Base-by-base conservation (phyloP, 371 early-diverging fungal species). In the Apophysomyces trapeziformis region DNA sequence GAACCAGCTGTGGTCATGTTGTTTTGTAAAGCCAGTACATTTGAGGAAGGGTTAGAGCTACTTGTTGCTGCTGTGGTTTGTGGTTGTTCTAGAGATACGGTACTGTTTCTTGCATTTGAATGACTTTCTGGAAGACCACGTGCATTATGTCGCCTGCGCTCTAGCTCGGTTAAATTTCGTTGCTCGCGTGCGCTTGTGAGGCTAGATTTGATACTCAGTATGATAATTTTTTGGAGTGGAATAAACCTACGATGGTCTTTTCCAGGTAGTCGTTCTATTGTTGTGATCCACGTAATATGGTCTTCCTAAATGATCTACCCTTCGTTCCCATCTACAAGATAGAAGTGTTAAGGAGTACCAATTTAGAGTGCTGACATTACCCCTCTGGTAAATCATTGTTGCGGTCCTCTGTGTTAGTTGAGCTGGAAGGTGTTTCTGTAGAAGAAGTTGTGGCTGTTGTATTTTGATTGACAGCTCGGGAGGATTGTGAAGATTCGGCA, bases 211-310 rank as follows among this genome's bases (percentile, higher is more conserved):
- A 73, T 41, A 18, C 18, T 18, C 47, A 21, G 9, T 50, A 21
- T 50, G 0, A 21, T 68, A 61, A 58, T 71, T 41, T 18, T 13
- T 41, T 8, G 7, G 47, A 37, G 41, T 11, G 47, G n/a, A 35
- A 5, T 13, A 12, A 18, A 65, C 71, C 57, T 78, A 81, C 82
- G 77, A 69, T 39, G 92, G 91, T 57, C 87, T 73, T 65, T 87
- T 85, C 94, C 89, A 90, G 9, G 93, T 88, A 0, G 92, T 91
- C 9, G 86, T 83, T 46, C 90, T 81, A 6, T 78, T 86, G 72
- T 88, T 87, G 68, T 89, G 88, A 67, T 89, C 91, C n/a, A 89
- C 88, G 69, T 90, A 91, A 67, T 91, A 91, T 9, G 88, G 80
- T 58, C 90, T 80, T 16, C 90, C 85, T 8, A 89, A 63, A 67